Percentiles rank a stretch among this genome's conserved stretches.
Conservation (phyloP, 345 rosid species). For the Eucalyptus coolabah region DNA sequence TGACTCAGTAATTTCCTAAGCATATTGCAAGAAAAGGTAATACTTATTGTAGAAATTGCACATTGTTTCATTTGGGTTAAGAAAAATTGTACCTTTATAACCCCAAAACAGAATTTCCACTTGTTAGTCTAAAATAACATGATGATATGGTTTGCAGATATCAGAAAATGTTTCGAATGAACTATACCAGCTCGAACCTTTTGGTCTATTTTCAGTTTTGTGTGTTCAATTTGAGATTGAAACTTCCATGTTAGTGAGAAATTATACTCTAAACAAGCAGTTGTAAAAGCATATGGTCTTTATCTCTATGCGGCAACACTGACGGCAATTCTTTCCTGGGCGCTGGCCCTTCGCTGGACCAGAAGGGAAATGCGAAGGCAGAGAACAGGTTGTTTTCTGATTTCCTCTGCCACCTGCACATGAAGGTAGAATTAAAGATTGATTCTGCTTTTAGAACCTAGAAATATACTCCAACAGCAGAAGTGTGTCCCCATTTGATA, state of each 20-base stretch:
- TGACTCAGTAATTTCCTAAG: not conserved
- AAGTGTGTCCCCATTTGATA: not conserved
- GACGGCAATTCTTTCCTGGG: not conserved
- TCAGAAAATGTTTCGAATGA: not conserved
- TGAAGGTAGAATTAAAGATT: not conserved
- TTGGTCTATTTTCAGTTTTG: not conserved
- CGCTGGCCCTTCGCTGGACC: constrained; percentile 12
- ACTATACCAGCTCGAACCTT: not conserved
- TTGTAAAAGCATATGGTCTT: not conserved
- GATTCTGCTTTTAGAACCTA: not conserved
- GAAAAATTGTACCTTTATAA: not conserved
- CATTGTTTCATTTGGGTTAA: not conserved
- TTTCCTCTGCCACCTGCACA: not conserved
- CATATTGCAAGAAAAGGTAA: not conserved
- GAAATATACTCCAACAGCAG: not conserved
- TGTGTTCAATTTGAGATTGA: not conserved
- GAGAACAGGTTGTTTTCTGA: constrained; percentile 3
- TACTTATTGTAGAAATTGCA: not conserved
- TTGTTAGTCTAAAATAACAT: not conserved
- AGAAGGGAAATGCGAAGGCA: not conserved
- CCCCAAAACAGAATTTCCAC: not conserved
- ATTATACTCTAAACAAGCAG: not conserved
- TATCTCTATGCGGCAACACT: not conserved
- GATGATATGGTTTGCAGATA: not conserved
- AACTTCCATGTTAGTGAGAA: not conserved